Base-by-base conservation (phyloP, 352 stramenopile genomes). In the Phytophthora chlamydospora region DNA sequence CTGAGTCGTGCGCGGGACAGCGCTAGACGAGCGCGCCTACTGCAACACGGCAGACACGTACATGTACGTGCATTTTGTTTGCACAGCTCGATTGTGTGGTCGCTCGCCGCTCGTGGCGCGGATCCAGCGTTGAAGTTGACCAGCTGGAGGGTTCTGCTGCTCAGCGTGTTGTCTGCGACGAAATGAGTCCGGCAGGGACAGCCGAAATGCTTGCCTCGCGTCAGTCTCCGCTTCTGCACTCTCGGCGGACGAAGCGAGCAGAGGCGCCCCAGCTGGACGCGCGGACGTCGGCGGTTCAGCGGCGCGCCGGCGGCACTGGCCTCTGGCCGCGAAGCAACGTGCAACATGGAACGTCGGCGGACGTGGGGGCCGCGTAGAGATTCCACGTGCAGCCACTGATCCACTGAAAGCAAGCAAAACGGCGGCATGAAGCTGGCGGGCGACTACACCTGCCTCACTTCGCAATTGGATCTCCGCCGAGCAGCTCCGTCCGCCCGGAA, bases 401-500 rank as follows among this genome's bases (percentile, higher is more conserved):
- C 32, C 46, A 60, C 48, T 57, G 62, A 61, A 66, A 56, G 19
- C 24, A 24, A 41, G 36, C 14, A 49, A 48, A 63, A 62, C 47
- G 56, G 43, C 38, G 54, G 47, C 33, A 56, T 36, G n/a, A 34
- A 49, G 24, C 21, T 24, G 21, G 21, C 24, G 17, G 16, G 40
- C 31, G 31, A 12, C 16, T 12, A 3, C 21, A 35, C 16, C 9
- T 65, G 51, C 53, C 60, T 62, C 60, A 69, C 44, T 67, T 70
- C 34, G 44, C 54, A 70, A 70, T 74, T 66, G 52, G 52, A 68
- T 58, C 47, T 62, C 46, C 12, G 60, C 33, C 33, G 32, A 61
- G 47, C 58, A 73, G 44, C 34, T 55, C 36, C 17, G 6, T 36
- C 34, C 29, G 7, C 29, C 24, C 10, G 14, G 24, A 29, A 29